A percentile compares a stretch with the other conserved stretches of the same genome.
Evolutionary conservation across 768 basidiomycete species (phyloP).

Genomic region (Suillus variegatus): DNA sequence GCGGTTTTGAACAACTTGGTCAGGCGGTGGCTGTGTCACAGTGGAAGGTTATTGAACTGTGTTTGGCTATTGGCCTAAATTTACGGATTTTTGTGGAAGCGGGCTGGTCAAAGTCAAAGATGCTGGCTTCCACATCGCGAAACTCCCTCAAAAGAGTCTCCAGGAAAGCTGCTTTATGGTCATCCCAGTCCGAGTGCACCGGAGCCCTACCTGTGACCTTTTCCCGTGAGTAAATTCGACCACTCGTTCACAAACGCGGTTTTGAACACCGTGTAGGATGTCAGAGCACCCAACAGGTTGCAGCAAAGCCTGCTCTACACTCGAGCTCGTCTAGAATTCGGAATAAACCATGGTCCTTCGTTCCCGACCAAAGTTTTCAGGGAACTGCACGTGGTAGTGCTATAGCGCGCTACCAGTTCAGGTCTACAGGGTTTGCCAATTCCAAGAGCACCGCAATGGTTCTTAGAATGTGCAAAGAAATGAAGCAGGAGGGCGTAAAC

Average conservation of each 20-base stretch:
- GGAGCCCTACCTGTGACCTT: neutral
- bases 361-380: constrained; percentile 25
- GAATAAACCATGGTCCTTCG: constrained; percentile 30
- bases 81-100: constrained; percentile 10
- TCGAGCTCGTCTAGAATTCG: constrained; percentile 10
- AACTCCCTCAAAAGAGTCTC: constrained; percentile 18
- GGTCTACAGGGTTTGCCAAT: constrained; percentile 22
- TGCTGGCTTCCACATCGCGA: constrained; percentile 26
- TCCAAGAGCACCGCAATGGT: constrained; percentile 30
- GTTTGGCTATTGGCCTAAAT: constrained; percentile 10
- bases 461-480: constrained; percentile 39
- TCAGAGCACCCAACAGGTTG: constrained; percentile 7
- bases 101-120: constrained; percentile 8
- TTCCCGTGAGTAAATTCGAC: constrained; percentile 2
- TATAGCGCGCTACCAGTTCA: constrained; percentile 34
- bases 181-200: neutral
- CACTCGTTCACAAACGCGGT: neutral
- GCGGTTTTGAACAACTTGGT: constrained; percentile 7
- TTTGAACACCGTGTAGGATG: constrained; percentile 7
- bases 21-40: constrained; percentile 26
- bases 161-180: neutral
- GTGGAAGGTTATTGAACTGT: constrained; percentile 10
- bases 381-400: constrained; percentile 22
- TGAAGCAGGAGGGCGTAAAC: constrained; percentile 56
- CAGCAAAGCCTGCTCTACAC: neutral